These are phyloP conservation scores for Claviceps sorghi DNA, from an alignment of 2,329 filamentous ascomycete genomes.

Conservation along the genomic window DNA sequence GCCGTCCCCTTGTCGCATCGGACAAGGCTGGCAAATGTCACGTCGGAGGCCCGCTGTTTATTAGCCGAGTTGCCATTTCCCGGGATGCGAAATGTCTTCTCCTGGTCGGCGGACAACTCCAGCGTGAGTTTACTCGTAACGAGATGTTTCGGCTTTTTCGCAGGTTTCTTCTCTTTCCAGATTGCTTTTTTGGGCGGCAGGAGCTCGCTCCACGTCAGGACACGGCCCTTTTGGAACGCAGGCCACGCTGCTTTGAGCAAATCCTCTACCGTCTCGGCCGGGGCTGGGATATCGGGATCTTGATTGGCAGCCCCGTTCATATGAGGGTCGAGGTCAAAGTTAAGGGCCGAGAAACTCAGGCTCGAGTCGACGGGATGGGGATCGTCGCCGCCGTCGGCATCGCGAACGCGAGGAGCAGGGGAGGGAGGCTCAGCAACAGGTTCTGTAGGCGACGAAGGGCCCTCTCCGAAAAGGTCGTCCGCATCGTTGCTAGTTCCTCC, in stretches of 20 bases:
- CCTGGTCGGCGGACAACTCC: constrained; percentile 73
- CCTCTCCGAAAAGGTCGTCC: constrained; percentile 58
- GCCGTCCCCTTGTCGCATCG: constrained; percentile 26
- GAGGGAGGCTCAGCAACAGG: constrained; percentile 27
- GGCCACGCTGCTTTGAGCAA: constrained; percentile 70
- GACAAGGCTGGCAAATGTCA: constrained; percentile 33
- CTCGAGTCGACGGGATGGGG: constrained; percentile 17
- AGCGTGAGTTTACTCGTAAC: constrained; percentile 78
- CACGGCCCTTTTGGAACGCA: constrained; percentile 58
- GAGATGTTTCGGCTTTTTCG: constrained; percentile 67
- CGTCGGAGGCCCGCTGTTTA: constrained; percentile 41
- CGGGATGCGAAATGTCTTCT: constrained; percentile 68
- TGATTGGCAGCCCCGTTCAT: constrained; percentile 35
- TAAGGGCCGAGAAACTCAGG: constrained; percentile 27
- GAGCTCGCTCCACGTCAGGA: constrained; percentile 67
- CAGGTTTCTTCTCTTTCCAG: constrained; percentile 63
- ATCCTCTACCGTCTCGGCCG: constrained; percentile 59
- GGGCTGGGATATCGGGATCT: constrained; percentile 49
- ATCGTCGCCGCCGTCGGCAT: constrained; percentile 23
- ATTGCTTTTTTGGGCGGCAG: constrained; percentile 67
- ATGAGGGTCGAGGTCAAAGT: constrained; percentile 33
- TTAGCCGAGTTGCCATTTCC: constrained; percentile 39
- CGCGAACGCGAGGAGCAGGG: constrained; percentile 28
- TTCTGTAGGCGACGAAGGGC: constrained; percentile 34
- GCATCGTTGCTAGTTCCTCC: constrained; percentile 44